A percentile compares a stretch with the other conserved stretches of the same genome.
phyloP scores from a whole-genome alignment of 2,329 filamentous ascomycete species.

The Botrytis cinerea region DNA sequence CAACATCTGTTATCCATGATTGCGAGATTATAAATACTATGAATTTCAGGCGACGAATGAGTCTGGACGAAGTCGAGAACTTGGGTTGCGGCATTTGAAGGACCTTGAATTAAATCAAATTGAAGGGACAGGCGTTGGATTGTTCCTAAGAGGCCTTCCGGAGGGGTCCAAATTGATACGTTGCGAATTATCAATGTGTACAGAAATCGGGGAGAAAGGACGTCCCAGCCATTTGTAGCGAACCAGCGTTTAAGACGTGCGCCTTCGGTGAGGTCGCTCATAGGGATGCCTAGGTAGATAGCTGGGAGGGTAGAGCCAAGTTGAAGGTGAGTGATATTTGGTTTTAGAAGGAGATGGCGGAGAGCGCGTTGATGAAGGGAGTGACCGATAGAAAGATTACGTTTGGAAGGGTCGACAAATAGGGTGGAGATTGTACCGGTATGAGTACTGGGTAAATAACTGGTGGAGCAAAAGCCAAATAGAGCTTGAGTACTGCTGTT shows the following conservation, averaged over 20 bases:
- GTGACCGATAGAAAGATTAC: constrained; percentile 86
- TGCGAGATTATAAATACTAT: constrained; percentile 67
- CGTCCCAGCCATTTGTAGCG: constrained; percentile 86
- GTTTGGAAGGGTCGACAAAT: constrained; percentile 84
- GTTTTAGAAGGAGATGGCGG: constrained; percentile 71
- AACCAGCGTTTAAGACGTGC: constrained; percentile 70
- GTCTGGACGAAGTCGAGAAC: constrained; percentile 61
- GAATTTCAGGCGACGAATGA: constrained; percentile 60
- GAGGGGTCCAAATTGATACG: constrained; percentile 60
- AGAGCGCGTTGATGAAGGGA: constrained; percentile 86
- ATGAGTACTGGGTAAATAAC: constrained; percentile 61
- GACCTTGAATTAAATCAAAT: constrained; percentile 67
- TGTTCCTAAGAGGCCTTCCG: constrained; percentile 60
- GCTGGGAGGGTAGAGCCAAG: constrained; percentile 79
- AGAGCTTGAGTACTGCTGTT: constrained; percentile 90
- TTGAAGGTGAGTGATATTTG: constrained; percentile 54
- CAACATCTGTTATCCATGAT: constrained; percentile 60
- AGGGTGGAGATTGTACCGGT: constrained; percentile 76
- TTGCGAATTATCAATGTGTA: constrained; percentile 65
- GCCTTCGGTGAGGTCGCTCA: constrained; percentile 54
- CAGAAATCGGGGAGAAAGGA: constrained; percentile 60
- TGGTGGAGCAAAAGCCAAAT: constrained; percentile 91
- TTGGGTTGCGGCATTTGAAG: constrained; percentile 55
- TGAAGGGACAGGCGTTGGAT: constrained; percentile 54
- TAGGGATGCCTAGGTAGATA: constrained; percentile 84